phyloP scores from a whole-genome alignment of 441 rosid species.

The Syzygium syzygioides region DNA sequence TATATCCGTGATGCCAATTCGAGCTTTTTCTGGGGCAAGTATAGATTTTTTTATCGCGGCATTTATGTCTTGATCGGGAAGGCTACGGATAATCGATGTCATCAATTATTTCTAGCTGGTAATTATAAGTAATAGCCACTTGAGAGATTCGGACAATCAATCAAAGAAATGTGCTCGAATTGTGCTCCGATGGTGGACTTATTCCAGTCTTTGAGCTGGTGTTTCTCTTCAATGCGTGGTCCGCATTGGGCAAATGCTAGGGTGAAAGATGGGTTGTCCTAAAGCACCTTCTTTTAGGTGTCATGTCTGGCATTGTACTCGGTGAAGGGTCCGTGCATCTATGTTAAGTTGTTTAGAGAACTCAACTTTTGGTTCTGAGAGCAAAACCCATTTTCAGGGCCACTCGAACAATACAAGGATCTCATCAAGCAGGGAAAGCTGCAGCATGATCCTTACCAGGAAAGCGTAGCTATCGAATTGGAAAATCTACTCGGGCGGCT shows the following conservation, averaged over 20 bases:
- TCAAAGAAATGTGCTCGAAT: neutral
- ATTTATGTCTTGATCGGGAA: neutral
- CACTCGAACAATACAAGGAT: constrained; percentile 39
- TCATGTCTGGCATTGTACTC: neutral
- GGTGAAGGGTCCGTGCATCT: neutral
- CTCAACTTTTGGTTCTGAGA: neutral
- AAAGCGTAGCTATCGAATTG: constrained; percentile 57
- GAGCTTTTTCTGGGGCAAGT: neutral
- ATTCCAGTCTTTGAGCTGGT: neutral
- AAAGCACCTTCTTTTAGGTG: neutral
- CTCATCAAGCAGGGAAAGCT: constrained; percentile 69
- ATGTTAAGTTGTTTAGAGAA: neutral
- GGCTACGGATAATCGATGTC: neutral
- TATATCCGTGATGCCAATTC: neutral
- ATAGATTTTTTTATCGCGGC: neutral
- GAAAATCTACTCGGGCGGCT: constrained; percentile 62
- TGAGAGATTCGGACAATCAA: neutral
- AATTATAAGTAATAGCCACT: neutral
- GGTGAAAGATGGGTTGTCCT: neutral
- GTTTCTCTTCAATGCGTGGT: neutral
- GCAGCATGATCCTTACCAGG: constrained; percentile 72
- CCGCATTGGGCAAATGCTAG: neutral
- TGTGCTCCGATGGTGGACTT: neutral
- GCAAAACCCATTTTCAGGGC: constrained; percentile 28
- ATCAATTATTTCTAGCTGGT: neutral